Evolutionary conservation across 2,329 filamentous ascomycete species (phyloP).

Genomic region (Colletotrichum godetiae): DNA sequence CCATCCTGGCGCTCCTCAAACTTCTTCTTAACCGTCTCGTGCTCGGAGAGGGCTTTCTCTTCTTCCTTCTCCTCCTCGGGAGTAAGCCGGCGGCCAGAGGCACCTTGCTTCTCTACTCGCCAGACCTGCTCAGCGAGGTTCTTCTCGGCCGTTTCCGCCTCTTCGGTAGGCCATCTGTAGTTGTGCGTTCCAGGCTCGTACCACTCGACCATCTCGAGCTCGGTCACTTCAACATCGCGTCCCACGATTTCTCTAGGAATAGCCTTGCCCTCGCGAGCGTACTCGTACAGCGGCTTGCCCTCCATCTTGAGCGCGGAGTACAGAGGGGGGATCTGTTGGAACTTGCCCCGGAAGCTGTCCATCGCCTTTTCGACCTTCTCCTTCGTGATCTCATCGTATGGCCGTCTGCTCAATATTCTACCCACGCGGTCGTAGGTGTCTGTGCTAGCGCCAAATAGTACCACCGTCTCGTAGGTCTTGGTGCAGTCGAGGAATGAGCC

Average conservation of each 20-base stretch:
- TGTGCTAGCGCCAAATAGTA: conserved; percentile 91
- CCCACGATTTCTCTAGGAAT: conserved; percentile 88
- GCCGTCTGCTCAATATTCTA: conserved; percentile 80
- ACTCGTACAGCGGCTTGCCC: conserved; percentile 95
- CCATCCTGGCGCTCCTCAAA: conserved; percentile 69
- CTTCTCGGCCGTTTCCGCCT: conserved; percentile 81
- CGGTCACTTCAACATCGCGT: conserved; percentile 79
- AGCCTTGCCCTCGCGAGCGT: conserved; percentile 88
- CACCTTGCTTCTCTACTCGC: conserved; percentile 69
- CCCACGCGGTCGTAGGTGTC: conserved; percentile 92
- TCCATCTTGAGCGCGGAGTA: conserved; percentile 94
- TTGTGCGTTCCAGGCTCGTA: conserved; percentile 83
- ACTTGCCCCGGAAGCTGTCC: conserved; percentile 80
- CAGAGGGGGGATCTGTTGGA: conserved; percentile 90
- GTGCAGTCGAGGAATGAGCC: conserved; percentile 85
- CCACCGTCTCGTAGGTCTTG: conserved; percentile 90
- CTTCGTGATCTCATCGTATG: conserved; percentile 84
- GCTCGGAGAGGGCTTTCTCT: conserved; percentile 64
- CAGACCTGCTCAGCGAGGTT: conserved; percentile 79
- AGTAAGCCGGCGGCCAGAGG: conserved; percentile 59
- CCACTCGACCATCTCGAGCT: conserved; percentile 87
- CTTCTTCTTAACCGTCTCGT: conserved; percentile 68
- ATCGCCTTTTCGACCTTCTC: conserved; percentile 83
- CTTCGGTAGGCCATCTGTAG: conserved; percentile 82
- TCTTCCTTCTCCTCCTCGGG: conserved; percentile 67